Percentiles rank a stretch among this genome's conserved stretches.
Conservation (phyloP, 805 yeast genomes). For the Kazachstania bromeliacearum region DNA sequence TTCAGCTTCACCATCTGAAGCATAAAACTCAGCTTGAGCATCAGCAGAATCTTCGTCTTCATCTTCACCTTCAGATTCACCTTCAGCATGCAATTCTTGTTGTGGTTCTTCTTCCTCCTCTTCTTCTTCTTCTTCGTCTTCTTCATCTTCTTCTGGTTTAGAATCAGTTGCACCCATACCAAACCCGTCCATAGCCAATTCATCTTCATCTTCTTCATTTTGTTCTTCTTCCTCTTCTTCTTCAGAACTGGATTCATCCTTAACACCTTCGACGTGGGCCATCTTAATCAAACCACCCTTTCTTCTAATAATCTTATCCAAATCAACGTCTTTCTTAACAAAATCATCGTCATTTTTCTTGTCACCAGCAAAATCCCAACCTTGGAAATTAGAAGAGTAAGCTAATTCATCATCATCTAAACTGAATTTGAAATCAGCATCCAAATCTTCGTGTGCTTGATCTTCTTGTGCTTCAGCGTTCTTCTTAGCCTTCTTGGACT, state of each 20-base stretch:
- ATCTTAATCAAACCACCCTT: constrained; percentile 67
- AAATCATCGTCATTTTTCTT: constrained; percentile 11
- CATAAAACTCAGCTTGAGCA: constrained; percentile 73
- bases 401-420: constrained; percentile 38
- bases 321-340: constrained; percentile 57
- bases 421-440: constrained; percentile 66
- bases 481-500: constrained; percentile 14
- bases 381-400: constrained; percentile 41
- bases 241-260: constrained; percentile 32
- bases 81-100: constrained; percentile 16
- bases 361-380: constrained; percentile 73
- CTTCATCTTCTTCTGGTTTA: constrained; percentile 24
- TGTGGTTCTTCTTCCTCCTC: constrained; percentile 31
- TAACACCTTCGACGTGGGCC: constrained; percentile 36
- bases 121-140: constrained; percentile 16
- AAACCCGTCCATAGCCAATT: constrained; percentile 31
- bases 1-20: constrained; percentile 44
- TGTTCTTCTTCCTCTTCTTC: constrained; percentile 39
- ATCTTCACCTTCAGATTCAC: constrained; percentile 18
- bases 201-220: constrained; percentile 28
- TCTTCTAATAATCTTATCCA: constrained; percentile 77
- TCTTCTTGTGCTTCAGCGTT: constrained; percentile 30
- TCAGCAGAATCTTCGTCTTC: constrained; percentile 46
- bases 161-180: constrained; percentile 32
- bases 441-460: constrained; percentile 44